Evolutionary conservation across 1,284 basidiomycete species (phyloP), one percentile per base, ranked within the genome.

Genomic region (Cryptococcus sp.): DNA sequence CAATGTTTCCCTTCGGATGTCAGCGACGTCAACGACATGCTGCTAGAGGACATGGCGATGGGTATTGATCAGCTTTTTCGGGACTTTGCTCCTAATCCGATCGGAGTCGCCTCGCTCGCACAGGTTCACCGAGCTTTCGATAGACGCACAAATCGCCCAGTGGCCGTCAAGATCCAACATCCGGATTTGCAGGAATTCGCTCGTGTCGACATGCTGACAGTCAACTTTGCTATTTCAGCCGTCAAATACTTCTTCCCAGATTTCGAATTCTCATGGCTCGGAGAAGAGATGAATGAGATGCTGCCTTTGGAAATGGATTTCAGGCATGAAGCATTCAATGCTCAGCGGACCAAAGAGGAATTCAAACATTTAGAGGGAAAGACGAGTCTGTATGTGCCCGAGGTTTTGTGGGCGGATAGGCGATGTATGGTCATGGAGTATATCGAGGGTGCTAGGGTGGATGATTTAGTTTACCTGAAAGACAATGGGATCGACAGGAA

Each of bases 151-250:
- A 86, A 88, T 1, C 80, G 81, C 63, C 76, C 78, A 42, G 91
- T 94, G n/a, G 96, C 96, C 11, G 86, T 98, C 54, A 99, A 99
- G 83, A 73, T 98, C 43, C 94, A 98, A 80, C 96, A 98, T 72
- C 92, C 96, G 3, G 88, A 89, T 70, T 80, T 99, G 3, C 85
- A 87, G 45, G 92, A 97, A 67, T 99, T 97, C 71, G 90, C 86
- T 54, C 82, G 88, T 78, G 88, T 98, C 18, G 91, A 97, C 57
- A 74, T 78, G 61, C 64, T 65, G 2, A 77, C 70, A 14, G 64
- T 74, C 56, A 70, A 69, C 50, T 58, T 77, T 52, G 79, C 80
- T 21, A 80, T 83, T 53, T 83, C 85, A 23, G 87, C 89, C 81
- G 87, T 98, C 62, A 96, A 94, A 70, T 83, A 83, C 57, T 84